Base-by-base conservation (phyloP, 2,329 filamentous ascomycete species). In the Myriosclerotinia curreyana region DNA sequence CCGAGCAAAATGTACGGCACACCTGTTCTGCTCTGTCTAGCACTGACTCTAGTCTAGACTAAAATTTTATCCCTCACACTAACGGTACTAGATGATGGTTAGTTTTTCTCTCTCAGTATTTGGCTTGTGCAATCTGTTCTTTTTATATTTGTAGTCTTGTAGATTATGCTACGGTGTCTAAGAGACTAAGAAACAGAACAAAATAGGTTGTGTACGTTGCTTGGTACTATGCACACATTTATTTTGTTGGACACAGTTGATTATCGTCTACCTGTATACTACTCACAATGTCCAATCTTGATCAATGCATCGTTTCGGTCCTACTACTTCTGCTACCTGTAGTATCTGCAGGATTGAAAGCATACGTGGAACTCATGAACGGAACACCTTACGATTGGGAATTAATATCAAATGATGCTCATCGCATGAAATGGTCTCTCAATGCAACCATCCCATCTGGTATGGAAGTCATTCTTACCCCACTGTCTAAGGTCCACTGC, bases 301-400 rank as follows among this genome's bases (percentile, higher is more conserved):
- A 8, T 15, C 20, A 22, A 36, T 22, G 11, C 22, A 15, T 31
- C 20, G 17, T 22, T 55, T 38, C 38, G 12, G 12, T 46, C 15
- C 14, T 62, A 15, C 48, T 60, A 25, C 31, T 61, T 17, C 12
- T 36, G 3, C 7, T 40, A 22, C 34, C 46, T 25, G 38, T 48
- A 40, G 66, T 65, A 8, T 25, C 52, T 15, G 65, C 68, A 31
- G 64, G 46, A 17, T 63, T 64, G 14, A 66, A 61, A 36, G 67
- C 66, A 25, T 66, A 60, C 40, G 25, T 55, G 3, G 38, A 62
- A 17, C 46, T 72, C 8, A 65, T 68, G 44, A 71, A 70, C 54
- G 62, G 54, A 15, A 68, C 67, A 15, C 69, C 69, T 2, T 69
- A 70, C 53, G 64, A 69, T 22, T 70, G 69, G 69, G 66, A 62